phyloP scores from a whole-genome alignment of 768 basidiomycete genomes.

The Suillus tomentosus region DNA sequence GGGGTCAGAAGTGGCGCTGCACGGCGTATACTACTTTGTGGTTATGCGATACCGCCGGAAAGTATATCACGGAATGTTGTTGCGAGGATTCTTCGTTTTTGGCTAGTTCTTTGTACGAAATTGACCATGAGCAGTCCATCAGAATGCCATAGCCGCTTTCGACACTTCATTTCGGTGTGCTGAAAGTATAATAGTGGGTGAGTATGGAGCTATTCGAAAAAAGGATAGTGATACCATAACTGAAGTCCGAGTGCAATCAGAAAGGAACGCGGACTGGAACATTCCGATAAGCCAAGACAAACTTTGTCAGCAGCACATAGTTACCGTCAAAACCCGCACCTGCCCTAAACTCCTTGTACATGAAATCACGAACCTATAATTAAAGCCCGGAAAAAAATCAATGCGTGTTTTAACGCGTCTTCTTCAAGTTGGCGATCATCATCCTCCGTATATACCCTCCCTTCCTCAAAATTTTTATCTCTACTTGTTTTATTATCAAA shows the following conservation, averaged over 20 bases:
- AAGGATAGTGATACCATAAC: not conserved
- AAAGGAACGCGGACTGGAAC: not conserved
- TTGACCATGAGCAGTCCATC: not conserved
- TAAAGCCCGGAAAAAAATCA: slow-evolving; percentile 15
- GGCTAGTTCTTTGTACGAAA: not conserved
- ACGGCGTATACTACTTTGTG: not conserved
- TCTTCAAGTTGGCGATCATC: not conserved
- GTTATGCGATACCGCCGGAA: not conserved
- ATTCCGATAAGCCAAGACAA: not conserved
- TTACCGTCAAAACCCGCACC: slow-evolving; percentile 34
- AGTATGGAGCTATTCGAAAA: not conserved
- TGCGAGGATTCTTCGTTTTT: not conserved
- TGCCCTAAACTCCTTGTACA: slow-evolving; percentile 32
- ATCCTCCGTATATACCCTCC: slow-evolving; percentile 20
- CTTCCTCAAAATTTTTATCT: slow-evolving; percentile 5
- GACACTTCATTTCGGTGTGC: not conserved
- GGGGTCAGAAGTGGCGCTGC: not conserved
- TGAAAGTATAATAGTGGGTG: not conserved
- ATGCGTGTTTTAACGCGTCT: slow-evolving; percentile 12
- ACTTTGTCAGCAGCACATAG: not conserved
- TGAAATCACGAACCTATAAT: slow-evolving; percentile 9
- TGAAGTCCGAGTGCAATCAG: not conserved
- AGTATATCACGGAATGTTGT: not conserved
- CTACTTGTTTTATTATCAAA: slow-evolving; percentile 32
- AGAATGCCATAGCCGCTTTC: not conserved